Evolutionary conservation across 2,329 filamentous ascomycete genomes (phyloP), one percentile per base, ranked within the genome.

Genomic region (Sclerotinia minor): DNA sequence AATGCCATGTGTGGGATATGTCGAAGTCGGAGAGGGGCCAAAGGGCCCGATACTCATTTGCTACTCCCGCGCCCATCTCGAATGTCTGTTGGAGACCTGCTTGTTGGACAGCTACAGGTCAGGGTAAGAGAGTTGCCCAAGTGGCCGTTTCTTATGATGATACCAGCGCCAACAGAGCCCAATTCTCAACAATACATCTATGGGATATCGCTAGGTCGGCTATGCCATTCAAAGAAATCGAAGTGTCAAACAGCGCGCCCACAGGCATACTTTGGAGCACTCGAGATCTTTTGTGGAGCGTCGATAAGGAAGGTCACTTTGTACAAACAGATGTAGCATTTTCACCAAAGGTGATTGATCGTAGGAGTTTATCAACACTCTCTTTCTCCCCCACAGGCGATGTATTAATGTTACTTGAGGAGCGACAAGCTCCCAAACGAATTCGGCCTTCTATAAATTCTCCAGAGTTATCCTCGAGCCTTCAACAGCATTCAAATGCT

Each of bases 191-290:
- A 0, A 85, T 89, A 19, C 87, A 90, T 67, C 81, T 90, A 26
- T 91, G 87, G 87, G 88, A 91, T 74, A 78, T 91, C n/a, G 87
- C 86, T 8, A 81, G 88, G 44, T 86, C 88, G 1, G 85, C 86
- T 1, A 83, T 90, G 80, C 87, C 88, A 0, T 89, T 88, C 74
- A 88, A 89, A 71, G 85, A 88, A 72, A 83, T 90, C 58, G 84
- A 88, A 68, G 79, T 83, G 50, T 89, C 89, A 71, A 83, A 85
- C 29, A 80, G 75, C 38, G 83, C 86, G 3, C 87, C 87, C 0
- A 83, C 81, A 11, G 83, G 83, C 1, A 75, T 90, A 21, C 77
- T 88, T 8, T 91, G 88, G 88, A 85, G 85, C 67, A 83, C 87
- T 70, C 84, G 87, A 69, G 87, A 89, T 70, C 81, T 89, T 57